Conservation (phyloP, 306 rosid species). For the Sicyos edulis region DNA sequence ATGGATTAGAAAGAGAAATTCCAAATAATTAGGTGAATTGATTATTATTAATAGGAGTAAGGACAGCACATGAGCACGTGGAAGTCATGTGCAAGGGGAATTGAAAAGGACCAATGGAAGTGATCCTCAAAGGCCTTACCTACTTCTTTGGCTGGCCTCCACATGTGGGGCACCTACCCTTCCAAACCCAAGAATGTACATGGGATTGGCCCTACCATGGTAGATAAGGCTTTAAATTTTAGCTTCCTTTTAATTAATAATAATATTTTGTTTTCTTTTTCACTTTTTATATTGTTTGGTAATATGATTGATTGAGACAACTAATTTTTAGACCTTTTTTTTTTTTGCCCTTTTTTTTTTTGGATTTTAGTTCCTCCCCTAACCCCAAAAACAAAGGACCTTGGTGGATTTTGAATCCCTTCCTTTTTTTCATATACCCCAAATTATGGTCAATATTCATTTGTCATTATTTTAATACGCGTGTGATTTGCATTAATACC, state of each 20-base stretch:
- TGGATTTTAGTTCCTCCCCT: neutral
- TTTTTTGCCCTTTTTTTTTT: too few species aligned
- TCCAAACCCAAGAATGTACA: conserved; percentile 9
- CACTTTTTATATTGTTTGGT: neutral
- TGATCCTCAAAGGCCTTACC: conserved; percentile 50
- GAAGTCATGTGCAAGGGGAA: conserved; percentile 65
- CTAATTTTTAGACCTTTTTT: neutral
- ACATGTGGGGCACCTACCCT: conserved; percentile 41
- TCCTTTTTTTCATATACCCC: conserved; percentile 4
- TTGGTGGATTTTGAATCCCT: neutral
- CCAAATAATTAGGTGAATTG: too few species aligned
- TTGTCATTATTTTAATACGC: neutral
- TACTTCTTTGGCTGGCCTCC: conserved; percentile 41
- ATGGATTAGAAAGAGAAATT: too few species aligned
- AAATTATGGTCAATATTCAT: neutral
- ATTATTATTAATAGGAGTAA: neutral
- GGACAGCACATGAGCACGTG: conserved; percentile 56
- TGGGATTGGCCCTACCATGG: conserved; percentile 25
- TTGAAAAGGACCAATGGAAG: conserved; percentile 17
- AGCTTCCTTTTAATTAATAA: conserved; percentile 12
- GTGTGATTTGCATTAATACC: too few species aligned
- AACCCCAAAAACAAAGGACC: neutral
- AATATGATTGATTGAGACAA: conserved; percentile 18
- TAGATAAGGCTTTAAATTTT: conserved; percentile 28
- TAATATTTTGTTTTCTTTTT: neutral